These are phyloP conservation scores for Arthroderma uncinatum DNA, from an alignment of 2,329 filamentous ascomycete species.

Conservation along the genomic window DNA sequence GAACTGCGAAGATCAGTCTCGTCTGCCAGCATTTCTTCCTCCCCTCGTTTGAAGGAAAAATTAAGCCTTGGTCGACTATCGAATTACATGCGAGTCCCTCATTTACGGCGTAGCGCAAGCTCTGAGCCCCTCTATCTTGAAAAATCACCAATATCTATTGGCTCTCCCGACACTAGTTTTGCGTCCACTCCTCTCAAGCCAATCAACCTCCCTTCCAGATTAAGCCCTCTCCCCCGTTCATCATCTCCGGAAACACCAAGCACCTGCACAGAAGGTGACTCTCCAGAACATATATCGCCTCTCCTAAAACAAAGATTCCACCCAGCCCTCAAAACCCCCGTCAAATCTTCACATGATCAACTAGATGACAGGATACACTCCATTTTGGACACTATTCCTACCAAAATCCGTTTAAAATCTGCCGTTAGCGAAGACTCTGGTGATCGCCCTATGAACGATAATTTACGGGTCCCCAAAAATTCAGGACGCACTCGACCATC, in stretches of 20 bases:
- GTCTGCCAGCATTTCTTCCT: conserved; percentile 6
- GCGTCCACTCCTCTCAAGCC: not conserved
- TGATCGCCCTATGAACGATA: conserved; percentile 20
- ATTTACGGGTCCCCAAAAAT: conserved; percentile 6
- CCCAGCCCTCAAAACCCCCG: not conserved
- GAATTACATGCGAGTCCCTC: not conserved
- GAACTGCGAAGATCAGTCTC: conserved; percentile 11
- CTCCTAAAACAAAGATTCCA: not conserved
- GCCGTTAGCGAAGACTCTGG: conserved; percentile 29
- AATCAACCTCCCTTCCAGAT: not conserved
- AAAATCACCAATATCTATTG: not conserved
- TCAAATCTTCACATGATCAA: conserved; percentile 48
- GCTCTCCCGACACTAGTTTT: not conserved
- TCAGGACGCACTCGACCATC: conserved; percentile 16
- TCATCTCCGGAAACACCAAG: not conserved
- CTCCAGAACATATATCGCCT: not conserved
- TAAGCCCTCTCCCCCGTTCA: not conserved
- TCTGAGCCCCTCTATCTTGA: not conserved
- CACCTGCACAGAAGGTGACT: not conserved
- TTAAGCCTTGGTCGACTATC: not conserved
- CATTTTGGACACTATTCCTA: conserved; percentile 66
- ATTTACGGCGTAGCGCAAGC: not conserved
- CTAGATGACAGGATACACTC: conserved; percentile 70
- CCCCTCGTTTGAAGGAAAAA: conserved; percentile 3
- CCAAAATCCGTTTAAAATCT: conserved; percentile 61